phyloP scores from a whole-genome alignment of 345 rosid species.

The Psidium guajava region DNA sequence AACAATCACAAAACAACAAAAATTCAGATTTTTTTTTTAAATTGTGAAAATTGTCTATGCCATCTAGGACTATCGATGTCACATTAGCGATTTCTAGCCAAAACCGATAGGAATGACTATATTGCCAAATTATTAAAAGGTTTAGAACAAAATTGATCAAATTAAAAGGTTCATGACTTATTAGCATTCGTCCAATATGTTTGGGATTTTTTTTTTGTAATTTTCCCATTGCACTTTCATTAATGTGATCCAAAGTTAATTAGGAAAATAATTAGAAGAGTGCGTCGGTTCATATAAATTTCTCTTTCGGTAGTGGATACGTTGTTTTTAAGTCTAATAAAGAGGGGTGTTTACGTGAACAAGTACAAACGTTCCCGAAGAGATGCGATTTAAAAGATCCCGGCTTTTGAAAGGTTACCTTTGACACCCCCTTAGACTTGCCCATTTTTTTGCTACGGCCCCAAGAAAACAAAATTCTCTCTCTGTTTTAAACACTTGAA shows the following conservation, averaged over 20 bases:
- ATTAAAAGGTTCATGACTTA: not conserved
- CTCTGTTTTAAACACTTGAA: not conserved
- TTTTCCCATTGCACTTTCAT: not conserved
- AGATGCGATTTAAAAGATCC: not conserved
- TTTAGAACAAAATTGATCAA: not conserved
- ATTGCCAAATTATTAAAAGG: not conserved
- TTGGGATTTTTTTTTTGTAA: not conserved
- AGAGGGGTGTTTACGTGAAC: not conserved
- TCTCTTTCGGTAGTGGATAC: not conserved
- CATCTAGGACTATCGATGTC: rapidly evolving
- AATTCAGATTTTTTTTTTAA: no score
- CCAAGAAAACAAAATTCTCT: no score
- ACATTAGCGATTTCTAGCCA: not conserved
- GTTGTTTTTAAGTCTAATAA: not conserved
- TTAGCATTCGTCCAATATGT: rapidly evolving
- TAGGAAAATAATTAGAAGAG: not conserved
- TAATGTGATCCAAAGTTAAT: not conserved
- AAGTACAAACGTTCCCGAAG: not conserved
- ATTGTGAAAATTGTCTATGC: not conserved
- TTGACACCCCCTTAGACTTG: not conserved
- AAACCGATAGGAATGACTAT: not conserved
- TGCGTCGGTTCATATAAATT: not conserved
- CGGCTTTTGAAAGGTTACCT: not conserved
- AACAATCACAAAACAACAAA: no score
- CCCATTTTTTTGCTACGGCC: not conserved